These are phyloP conservation scores for Annulohypoxylon stygium DNA, from an alignment of 495 filamentous ascomycete genomes.

Conservation along the genomic window DNA sequence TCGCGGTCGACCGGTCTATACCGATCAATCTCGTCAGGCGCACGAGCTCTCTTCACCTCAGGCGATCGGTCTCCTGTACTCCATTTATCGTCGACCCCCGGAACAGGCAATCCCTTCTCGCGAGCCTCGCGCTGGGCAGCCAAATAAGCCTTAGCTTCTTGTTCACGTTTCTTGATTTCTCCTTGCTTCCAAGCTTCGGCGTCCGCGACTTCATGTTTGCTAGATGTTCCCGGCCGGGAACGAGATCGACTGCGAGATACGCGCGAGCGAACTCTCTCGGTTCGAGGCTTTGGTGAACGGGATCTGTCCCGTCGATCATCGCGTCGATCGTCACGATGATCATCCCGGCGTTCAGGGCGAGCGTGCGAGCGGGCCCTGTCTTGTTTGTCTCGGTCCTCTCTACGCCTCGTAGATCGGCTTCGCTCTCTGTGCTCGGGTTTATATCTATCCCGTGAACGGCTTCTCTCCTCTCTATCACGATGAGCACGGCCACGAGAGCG, in stretches of 20 bases:
- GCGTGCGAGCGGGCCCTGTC: conserved; percentile 48
- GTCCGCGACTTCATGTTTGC: conserved; percentile 40
- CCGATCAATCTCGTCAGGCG: conserved; percentile 59
- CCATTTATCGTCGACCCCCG: conserved; percentile 60
- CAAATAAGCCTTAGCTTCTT: conserved; percentile 69
- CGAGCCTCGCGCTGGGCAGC: conserved; percentile 66
- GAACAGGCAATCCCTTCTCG: conserved; percentile 64
- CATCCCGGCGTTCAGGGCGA: conserved; percentile 39
- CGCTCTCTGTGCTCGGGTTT: conserved; percentile 56
- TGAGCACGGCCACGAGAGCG: conserved; percentile 47
- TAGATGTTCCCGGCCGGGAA: conserved; percentile 51
- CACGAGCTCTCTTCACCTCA: conserved; percentile 58
- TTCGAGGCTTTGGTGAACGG: conserved; percentile 51
- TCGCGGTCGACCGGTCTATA: conserved; percentile 58
- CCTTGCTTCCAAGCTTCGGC: conserved; percentile 65
- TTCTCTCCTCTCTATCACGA: conserved; percentile 47
- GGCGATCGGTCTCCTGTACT: conserved; percentile 59
- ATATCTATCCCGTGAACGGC: conserved; percentile 50
- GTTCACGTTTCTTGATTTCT: conserved; percentile 68
- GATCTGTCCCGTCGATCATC: conserved; percentile 50
- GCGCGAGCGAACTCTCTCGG: conserved; percentile 47
- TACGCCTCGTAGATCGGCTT: conserved; percentile 56
- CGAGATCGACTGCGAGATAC: conserved; percentile 53
- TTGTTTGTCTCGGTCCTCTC: conserved; percentile 48
- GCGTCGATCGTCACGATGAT: conserved; percentile 40